Conservation (phyloP, 1,284 basidiomycete species). For the Ceratobasidium papillatum region DNA sequence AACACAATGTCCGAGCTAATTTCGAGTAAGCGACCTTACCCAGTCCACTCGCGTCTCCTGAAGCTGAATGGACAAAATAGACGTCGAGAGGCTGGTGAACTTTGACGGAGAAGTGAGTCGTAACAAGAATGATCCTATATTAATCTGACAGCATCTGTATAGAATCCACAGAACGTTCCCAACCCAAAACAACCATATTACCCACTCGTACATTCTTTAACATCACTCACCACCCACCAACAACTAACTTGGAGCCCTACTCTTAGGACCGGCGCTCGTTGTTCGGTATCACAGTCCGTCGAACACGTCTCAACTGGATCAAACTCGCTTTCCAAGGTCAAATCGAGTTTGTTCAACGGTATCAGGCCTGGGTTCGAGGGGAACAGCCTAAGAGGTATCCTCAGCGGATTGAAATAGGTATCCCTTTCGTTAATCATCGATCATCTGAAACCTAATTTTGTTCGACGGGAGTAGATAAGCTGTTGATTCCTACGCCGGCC, state of each 20-base stretch:
- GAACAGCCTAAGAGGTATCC: background rate
- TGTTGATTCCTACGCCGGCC: conserved; percentile 67
- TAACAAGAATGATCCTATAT: background rate
- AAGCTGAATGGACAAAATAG: background rate
- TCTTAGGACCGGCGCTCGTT: conserved; percentile 63
- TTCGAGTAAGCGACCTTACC: background rate
- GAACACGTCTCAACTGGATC: conserved; percentile 73
- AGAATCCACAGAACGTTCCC: conserved; percentile 4
- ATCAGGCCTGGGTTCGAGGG: conserved; percentile 30
- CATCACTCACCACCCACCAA: background rate
- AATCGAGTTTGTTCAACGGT: conserved; percentile 28
- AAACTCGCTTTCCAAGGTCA: conserved; percentile 75
- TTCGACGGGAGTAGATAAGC: conserved; percentile 2
- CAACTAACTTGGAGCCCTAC: background rate
- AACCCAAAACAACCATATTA: conserved; percentile 22
- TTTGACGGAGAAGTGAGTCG: conserved; percentile 10
- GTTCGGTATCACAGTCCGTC: conserved; percentile 79
- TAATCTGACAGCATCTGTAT: background rate
- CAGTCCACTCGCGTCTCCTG: background rate
- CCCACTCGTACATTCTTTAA: conserved; percentile 6
- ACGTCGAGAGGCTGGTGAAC: conserved; percentile 27
- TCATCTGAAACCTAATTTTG: background rate
- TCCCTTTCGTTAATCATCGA: background rate
- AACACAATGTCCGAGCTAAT: conserved; percentile 33
- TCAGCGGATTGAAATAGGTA: conserved; percentile 17